A percentile compares a stretch with the other conserved stretches of the same genome.
Evolutionary conservation across 345 rosid genomes (phyloP).

Genomic region (Erodium maritimum): DNA sequence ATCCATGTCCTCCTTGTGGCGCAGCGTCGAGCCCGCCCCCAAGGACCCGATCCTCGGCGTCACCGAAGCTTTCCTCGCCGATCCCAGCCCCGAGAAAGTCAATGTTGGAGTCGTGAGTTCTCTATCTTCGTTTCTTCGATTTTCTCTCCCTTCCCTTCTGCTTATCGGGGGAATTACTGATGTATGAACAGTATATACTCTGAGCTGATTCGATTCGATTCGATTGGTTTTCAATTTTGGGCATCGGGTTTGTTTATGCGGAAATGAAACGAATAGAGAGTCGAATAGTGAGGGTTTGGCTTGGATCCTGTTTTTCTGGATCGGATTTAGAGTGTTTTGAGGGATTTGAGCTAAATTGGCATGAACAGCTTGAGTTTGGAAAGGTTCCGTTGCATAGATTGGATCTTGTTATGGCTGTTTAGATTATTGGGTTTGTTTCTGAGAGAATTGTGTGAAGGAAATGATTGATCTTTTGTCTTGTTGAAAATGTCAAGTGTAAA

Average conservation of each 20-base stretch:
- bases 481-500: neutral
- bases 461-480: neutral
- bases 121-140: neutral
- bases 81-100: slow-evolving; percentile 68
- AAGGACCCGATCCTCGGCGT: slow-evolving; percentile 97
- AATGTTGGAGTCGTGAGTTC: slow-evolving; percentile 87
- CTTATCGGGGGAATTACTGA: too few relatives aligned
- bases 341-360: neutral
- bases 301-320: too few relatives aligned
- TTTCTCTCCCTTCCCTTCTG: too few relatives aligned
- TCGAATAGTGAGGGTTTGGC: too few relatives aligned
- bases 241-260: neutral
- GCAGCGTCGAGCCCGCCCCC: slow-evolving; percentile 73
- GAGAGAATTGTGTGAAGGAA: neutral
- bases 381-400: neutral
- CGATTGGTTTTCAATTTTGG: neutral
- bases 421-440: too few relatives aligned
- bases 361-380: too few relatives aligned
- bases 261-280: neutral
- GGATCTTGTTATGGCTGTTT: neutral
- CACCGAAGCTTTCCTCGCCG: slow-evolving; percentile 93
- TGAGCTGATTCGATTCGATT: neutral
- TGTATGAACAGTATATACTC: too few relatives aligned
- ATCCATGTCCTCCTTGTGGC: slow-evolving; percentile 84
- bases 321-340: neutral